A percentile compares a stretch with the other conserved stretches of the same genome.
Evolutionary conservation across 1,284 basidiomycete species (phyloP).

Genomic region (Anthracocystis setariae): DNA sequence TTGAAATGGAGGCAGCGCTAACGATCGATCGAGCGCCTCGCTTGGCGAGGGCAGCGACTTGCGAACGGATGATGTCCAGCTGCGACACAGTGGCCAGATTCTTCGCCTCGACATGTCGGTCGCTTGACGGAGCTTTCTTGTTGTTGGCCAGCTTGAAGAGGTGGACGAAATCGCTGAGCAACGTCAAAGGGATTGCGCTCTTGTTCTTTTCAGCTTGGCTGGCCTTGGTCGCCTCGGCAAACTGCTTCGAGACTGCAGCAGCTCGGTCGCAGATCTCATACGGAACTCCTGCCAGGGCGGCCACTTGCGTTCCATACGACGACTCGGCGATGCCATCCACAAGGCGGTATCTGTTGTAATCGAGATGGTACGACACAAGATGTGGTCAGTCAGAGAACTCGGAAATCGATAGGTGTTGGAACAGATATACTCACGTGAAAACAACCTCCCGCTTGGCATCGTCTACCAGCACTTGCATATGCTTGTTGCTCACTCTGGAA

Average conservation of each 20-base stretch:
- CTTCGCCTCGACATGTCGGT: conserved; percentile 31
- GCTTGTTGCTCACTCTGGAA: conserved; percentile 65
- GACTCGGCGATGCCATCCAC: conserved; percentile 77
- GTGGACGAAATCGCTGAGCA: conserved; percentile 63
- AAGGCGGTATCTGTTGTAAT: conserved; percentile 54
- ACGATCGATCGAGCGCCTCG: conserved; percentile 16
- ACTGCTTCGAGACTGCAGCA: conserved; percentile 57
- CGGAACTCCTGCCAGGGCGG: conserved; percentile 64
- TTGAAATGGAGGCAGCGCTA: conserved; percentile 17
- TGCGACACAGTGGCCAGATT: conserved; percentile 39
- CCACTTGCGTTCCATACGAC: conserved; percentile 76
- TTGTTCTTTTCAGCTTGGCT: conserved; percentile 56
- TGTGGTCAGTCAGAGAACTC: conserved; percentile 6
- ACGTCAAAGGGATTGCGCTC: conserved; percentile 53
- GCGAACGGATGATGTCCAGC: conserved; percentile 54
- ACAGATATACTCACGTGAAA: conserved; percentile 56
- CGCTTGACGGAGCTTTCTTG: conserved; percentile 15
- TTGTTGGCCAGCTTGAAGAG: conserved; percentile 53
- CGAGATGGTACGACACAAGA: background rate
- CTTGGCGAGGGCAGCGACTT: conserved; percentile 35
- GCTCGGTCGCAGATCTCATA: conserved; percentile 62
- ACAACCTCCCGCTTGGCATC: conserved; percentile 62
- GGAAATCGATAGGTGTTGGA: background rate
- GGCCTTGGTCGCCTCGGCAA: conserved; percentile 53
- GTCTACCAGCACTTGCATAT: conserved; percentile 67